Base-by-base conservation (phyloP, 805 yeast genomes). In the Metschnikowia similis region DNA sequence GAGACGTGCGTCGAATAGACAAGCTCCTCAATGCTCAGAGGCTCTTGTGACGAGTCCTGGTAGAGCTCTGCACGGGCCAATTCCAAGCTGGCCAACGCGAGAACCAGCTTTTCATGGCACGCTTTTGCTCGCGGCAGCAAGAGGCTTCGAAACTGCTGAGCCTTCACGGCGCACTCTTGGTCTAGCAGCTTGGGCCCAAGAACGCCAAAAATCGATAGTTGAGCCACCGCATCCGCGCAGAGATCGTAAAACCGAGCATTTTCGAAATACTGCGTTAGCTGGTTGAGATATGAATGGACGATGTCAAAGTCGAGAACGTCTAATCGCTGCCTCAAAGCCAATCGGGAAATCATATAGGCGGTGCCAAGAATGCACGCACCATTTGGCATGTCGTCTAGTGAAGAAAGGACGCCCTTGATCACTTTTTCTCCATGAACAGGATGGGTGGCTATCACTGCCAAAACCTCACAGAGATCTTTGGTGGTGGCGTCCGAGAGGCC, bases 1-100 rank as follows among this genome's bases (percentile, higher is more conserved):
- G 89, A 78, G 4, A 62, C 64, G 61, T 85, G 83, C 0, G 87
- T 75, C 3, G 79, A 84, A 56, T 75, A 82, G 1, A 89, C 58
- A 1, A 66, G 56, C 8, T 71, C 62, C 41, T 84, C 79, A 48
- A 71, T 72, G 1, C 71, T 62, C 9, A 58, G 55, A 14, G 70
- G 64, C 4, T 48, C 56, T 7, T 48, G 55, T 2, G 57, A 59
- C 0, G 60, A 52, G 4, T 32, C 26, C 10, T 43, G 29, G 30
- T 52, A 53, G 3, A 41, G 38, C 38, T 27, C 30, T 14, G 11
- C 53, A 48, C 71, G 60, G 1, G 70, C 61, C 35, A 87, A 61
- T 0, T 86, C 71, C 2, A 88, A 55, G 49, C 75, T 70, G 0
- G 89, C 80, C 62, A 84, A 74, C 0, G 86, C 69, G 35, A 80